Percentiles rank a stretch among this genome's conserved stretches.
Conservation (phyloP, 352 stramenopile species). For the Phytophthora chlamydospora region DNA sequence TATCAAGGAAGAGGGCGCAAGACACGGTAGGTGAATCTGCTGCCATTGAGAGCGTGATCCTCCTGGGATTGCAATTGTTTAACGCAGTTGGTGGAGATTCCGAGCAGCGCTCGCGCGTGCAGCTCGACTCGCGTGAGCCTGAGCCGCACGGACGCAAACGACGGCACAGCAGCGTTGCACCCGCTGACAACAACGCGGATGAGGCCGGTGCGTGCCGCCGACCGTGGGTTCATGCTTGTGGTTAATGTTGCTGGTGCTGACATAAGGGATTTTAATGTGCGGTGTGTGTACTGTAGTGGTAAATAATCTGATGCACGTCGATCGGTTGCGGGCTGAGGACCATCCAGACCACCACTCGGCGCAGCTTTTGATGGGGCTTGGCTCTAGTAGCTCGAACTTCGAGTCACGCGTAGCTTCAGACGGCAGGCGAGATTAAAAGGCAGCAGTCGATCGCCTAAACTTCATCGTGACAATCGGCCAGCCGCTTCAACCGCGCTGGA, state of each 20-base stretch:
- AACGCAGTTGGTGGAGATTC: constrained; percentile 34
- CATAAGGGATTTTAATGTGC: constrained; percentile 3
- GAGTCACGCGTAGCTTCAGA: constrained; percentile 16
- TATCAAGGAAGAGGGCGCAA: constrained; percentile 26
- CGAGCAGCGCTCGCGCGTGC: constrained; percentile 26
- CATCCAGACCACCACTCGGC: constrained; percentile 56
- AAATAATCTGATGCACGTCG: constrained; percentile 39
- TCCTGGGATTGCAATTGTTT: constrained; percentile 14
- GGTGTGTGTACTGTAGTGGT: constrained; percentile 19
- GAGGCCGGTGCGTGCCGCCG: constrained; percentile 24
- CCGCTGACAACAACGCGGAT: constrained; percentile 24
- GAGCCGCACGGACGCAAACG: constrained; percentile 24
- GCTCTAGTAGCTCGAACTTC: constrained; percentile 22
- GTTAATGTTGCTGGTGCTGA: constrained; percentile 9
- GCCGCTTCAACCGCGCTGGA: background rate
- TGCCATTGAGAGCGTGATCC: background rate
- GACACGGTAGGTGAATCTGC: constrained; percentile 22
- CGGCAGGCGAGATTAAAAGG: constrained; percentile 21
- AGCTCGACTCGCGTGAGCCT: constrained; percentile 5
- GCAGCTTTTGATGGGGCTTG: constrained; percentile 61
- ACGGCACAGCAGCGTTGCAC: constrained; percentile 32
- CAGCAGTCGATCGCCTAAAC: background rate
- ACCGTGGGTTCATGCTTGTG: background rate
- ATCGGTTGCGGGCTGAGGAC: constrained; percentile 21
- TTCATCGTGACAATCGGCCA: constrained; percentile 6